Percentiles rank a stretch among this genome's conserved stretches.
Evolutionary conservation across 1,139 yeast species (phyloP).

Genomic region (Candida neerlandica): DNA sequence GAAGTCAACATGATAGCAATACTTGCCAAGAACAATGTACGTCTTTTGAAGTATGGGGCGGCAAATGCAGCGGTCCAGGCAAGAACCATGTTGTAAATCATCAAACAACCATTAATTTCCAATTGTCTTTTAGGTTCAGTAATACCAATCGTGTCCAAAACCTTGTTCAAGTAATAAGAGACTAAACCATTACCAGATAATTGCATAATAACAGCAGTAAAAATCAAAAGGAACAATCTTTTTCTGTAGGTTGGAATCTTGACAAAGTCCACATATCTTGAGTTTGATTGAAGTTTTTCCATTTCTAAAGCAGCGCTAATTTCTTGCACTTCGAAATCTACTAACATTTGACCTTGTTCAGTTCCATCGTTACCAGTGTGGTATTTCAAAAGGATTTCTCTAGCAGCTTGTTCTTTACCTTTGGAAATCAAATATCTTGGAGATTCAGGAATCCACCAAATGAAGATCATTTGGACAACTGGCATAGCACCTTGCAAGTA

Average conservation of each 20-base stretch:
- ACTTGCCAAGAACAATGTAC: slow-evolving; percentile 46
- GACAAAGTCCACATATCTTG: slow-evolving; percentile 40
- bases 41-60: slow-evolving; percentile 40
- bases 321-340: slow-evolving; percentile 49
- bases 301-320: slow-evolving; percentile 42
- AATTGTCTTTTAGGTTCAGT: slow-evolving; percentile 46
- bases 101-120: slow-evolving; percentile 48
- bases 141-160: slow-evolving; percentile 52
- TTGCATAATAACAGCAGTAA: slow-evolving; percentile 44
- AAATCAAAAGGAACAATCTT: slow-evolving; percentile 40
- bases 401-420: slow-evolving; percentile 41
- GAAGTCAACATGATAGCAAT: slow-evolving; percentile 38
- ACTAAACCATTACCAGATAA: slow-evolving; percentile 56
- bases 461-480: slow-evolving; percentile 23
- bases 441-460: slow-evolving; percentile 48
- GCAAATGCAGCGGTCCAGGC: slow-evolving; percentile 33
- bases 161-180: slow-evolving; percentile 51
- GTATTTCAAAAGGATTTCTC: slow-evolving; percentile 40
- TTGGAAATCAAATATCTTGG: slow-evolving; percentile 46
- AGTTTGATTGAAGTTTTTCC: slow-evolving; percentile 28
- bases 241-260: slow-evolving; percentile 41
- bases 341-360: slow-evolving; percentile 32
- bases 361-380: slow-evolving; percentile 42
- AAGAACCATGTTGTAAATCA: slow-evolving; percentile 43
- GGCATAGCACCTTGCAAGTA: slow-evolving; percentile 46